Conservation (phyloP, 2,329 filamentous ascomycete species). For the Proliferodiscus dingleyae region DNA sequence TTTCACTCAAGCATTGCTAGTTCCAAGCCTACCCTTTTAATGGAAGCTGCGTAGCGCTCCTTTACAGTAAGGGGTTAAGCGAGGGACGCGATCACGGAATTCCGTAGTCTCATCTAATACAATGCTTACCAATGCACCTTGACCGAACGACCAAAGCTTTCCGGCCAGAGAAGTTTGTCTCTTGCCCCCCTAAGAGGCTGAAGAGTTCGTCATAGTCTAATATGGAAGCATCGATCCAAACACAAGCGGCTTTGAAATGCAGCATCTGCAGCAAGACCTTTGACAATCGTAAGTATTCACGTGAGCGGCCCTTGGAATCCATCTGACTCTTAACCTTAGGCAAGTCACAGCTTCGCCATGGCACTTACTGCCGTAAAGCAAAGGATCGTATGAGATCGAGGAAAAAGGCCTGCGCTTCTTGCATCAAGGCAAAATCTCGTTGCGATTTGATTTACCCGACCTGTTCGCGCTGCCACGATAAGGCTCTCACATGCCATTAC, state of each 20-base stretch:
- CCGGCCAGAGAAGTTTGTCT: neutral
- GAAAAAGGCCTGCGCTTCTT: conserved; percentile 16
- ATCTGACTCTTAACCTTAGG: conserved; percentile 4
- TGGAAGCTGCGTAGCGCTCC: no score
- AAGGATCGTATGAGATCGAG: conserved; percentile 9
- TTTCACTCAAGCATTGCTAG: no score
- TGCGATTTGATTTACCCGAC: conserved; percentile 13
- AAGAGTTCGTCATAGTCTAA: neutral
- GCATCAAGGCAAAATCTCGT: conserved; percentile 17
- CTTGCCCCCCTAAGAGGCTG: neutral
- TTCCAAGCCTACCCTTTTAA: no score
- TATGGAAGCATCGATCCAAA: neutral
- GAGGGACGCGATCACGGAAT: neutral
- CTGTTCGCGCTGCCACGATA: conserved; percentile 15
- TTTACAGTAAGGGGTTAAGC: no score
- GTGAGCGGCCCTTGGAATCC: neutral
- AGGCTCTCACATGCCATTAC: conserved; percentile 12
- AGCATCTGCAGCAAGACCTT: conserved; percentile 16
- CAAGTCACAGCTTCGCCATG: conserved; percentile 17
- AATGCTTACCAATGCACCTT: neutral
- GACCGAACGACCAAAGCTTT: neutral
- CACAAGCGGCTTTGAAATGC: conserved; percentile 7
- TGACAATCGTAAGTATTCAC: conserved; percentile 10
- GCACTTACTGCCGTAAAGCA: conserved; percentile 15
- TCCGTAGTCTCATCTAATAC: neutral